Base-by-base conservation (phyloP, 805 yeast species). In the Pichia occidentalis region DNA sequence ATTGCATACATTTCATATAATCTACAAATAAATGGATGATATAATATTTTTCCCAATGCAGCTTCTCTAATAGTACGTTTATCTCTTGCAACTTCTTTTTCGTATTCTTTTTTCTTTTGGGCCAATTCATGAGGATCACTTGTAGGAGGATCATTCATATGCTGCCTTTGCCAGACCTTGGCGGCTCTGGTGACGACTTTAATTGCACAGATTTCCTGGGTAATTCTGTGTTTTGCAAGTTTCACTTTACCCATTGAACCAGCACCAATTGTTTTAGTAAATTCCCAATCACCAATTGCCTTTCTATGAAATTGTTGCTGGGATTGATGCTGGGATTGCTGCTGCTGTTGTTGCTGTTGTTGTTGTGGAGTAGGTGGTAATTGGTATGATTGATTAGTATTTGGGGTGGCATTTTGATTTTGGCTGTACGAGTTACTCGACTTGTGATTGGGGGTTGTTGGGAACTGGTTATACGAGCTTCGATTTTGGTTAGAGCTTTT, bases 191-290 rank as follows among this genome's bases (percentile, higher is more conserved):
- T 95, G 26, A 90, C 92, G 39, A 90, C 88, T 58, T 90, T 90
- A 20, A 90, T 88, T 0, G 94, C 95, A 63, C 96, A 90, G 11
- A 85, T 71, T 50, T 85, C 88, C 43, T 73, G 75, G 1, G 96
- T 85, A 24, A 76, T 61, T 48, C 83, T 75, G 63, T 88, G 95
- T 52, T 77, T 80, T 2, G 97, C 97, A 27, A 92, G 68, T 63
- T 92, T 92, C 34, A 92, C 99, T 59, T 90, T 94, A 42, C 99
- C 99, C 98, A 92, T 92, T 0, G 96, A 86, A 3, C 99, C 98
- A 2, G 97, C 95, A 29, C 99, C 99, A 32, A 92, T 84, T 2
- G 96, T 87, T 60, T 86, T 86, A 41, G 85, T 71, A 51, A 90
- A 88, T 50, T 85, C 95, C 98, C 98, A 90, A 48, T 92, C 96